These are phyloP conservation scores for Fistulinella prunicolor DNA, from an alignment of 768 basidiomycete genomes.

Conservation along the genomic window DNA sequence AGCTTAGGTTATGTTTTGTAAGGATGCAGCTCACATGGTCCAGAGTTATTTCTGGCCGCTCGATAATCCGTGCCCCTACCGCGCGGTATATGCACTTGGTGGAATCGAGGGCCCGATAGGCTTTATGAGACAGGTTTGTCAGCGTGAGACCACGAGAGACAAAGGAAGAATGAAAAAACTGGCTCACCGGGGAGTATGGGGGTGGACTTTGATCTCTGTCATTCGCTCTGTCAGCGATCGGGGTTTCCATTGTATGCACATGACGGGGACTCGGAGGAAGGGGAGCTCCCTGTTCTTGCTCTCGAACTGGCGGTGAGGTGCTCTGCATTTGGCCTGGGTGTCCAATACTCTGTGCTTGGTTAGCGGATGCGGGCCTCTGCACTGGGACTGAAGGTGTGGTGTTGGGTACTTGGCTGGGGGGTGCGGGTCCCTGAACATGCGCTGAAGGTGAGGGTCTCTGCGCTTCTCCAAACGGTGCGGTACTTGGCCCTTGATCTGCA, in stretches of 20 bases:
- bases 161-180: not conserved
- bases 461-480: not conserved
- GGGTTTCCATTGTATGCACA: not conserved
- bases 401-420: not conserved
- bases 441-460: not conserved
- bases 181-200: conserved; percentile 26
- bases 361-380: not conserved
- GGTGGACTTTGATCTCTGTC: conserved; percentile 16
- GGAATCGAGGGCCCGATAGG: conserved; percentile 2
- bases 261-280: conserved; percentile 4
- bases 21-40: conserved; percentile 1
- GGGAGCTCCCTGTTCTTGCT: not conserved
- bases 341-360: not conserved
- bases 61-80: not conserved
- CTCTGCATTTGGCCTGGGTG: not conserved
- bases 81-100: conserved; percentile 2
- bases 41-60: not conserved
- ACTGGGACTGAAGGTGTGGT: not conserved
- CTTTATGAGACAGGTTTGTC: not conserved
- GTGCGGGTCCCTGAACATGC: not conserved
- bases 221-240: not conserved
- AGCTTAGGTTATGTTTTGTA: conserved; percentile 2
- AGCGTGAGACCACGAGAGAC: not conserved
- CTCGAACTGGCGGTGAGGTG: not conserved
- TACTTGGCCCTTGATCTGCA: not conserved